Evolutionary conservation across 225 moss, liverwort and hornwort species (phyloP), one percentile per base, ranked within the genome.

Genomic region (Pseudisothecium myosuroides): DNA sequence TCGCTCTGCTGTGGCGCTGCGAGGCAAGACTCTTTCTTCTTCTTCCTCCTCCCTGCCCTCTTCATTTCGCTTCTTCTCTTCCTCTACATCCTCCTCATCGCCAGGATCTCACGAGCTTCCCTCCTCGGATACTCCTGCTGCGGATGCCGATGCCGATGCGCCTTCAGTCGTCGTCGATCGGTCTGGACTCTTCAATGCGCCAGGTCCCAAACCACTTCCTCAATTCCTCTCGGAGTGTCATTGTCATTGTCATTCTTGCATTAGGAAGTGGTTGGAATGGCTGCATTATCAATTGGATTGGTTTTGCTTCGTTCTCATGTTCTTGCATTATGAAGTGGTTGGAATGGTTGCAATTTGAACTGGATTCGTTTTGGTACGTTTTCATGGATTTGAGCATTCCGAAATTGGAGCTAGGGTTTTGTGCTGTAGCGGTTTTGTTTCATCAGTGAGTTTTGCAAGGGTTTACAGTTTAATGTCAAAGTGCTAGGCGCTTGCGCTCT

Each of bases 161-260:
- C 77, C 92, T 50, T 89, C 94, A 59, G 84, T 93, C 29, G 74
- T 85, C 28, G 87, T 94, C 54, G 92, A 94, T 89, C 90, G 94
- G 22, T 92, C 92, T 18, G 90, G 90, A 47, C 93, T 94, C 69
- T 92, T 61, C 82, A 93, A 90, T 89, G 89, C 81, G 36, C 87
- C 92, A 92, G 93, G 93, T 94, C 83, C 75, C 41, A 74, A 27
- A 21, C 39, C 34, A 79, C 21, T 28, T 69, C 56, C 39, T 23
- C 47, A 21, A n/a, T 11, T 34, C 62, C 28, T 55, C 23, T 64
- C 31, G 28, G 47, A 80, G 31, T 86, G 28, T 36, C 18, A 11
- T 84, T 76, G 55, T 50, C 23, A 28, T 62, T 71, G n/a, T n/a
- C n/a, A n/a, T 43, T 87, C 39, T 22, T 83, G 78, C 21, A 83